Base-by-base conservation (phyloP, 331 rosid genomes). In the Quercus tomentella region DNA sequence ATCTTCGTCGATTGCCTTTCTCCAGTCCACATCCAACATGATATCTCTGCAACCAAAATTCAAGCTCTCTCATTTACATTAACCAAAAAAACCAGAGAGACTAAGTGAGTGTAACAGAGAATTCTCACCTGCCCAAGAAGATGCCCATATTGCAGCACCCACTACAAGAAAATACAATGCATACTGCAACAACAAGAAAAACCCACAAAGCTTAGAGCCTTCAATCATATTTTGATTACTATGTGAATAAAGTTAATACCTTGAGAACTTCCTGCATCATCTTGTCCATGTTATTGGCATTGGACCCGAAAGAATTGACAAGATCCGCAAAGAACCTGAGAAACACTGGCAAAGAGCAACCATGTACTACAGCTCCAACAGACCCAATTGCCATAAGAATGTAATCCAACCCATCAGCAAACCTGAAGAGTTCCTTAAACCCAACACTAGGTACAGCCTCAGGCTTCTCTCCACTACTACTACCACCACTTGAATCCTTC, bases 1-100 rank as follows among this genome's bases (percentile, higher is more conserved):
- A 95, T 90, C 91, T 83, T 95, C 4, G 99, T 95, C 37, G 99
- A 88, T 81, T 95, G 99, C 10, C 99, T 61, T 84, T 95, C 99
- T 66, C 99, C 99, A 0, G 90, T 95, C 99, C 99, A 95, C 99
- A 95, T 93, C 99, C 99, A 95, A 87, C 99, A 95, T 0, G 99
- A 95, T 82, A 95, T 95, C 89, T 95, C 99, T 95, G 89, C 92
- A 76, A 52, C 26, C 73, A 80, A 83, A 83, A 76, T 22, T 72
- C 75, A 78, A 79, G 31, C 58, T 52, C 45, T 71, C 69, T 33
- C 41, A 35, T 23, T 73, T 68, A 80, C 84, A 77, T 70, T 65
- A 30, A 78, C 65, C 60, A 56, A 52, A 10, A 61, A 62, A 70
- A 23, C 23, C 56, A 43, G 60, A 30, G 56, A 77, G 10, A 8